Evolutionary conservation across 2,329 filamentous ascomycete genomes (phyloP), one percentile per base, ranked within the genome.

Genomic region (Penicillium digitatum): DNA sequence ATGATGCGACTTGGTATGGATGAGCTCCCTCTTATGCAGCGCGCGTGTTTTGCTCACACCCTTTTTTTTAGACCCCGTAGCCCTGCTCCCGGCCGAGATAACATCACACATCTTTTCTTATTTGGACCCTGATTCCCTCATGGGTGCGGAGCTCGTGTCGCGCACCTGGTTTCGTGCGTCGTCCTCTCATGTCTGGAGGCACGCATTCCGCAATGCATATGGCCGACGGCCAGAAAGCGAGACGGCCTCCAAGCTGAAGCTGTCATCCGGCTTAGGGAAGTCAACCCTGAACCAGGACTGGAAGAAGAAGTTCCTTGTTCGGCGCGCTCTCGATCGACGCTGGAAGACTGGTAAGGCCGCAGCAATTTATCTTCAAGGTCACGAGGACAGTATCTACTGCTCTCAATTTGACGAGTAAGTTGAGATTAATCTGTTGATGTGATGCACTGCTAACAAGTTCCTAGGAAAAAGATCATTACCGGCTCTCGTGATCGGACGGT

Each of bases 371-470:
- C 81, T 99, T 22, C 90, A 94, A 66, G 94, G 94, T 2, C 94
- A 99, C 71, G 86, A 87, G 26, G 94, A 99, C 72, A 96, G 91
- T 62, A 95, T 99, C 54, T 99, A 99, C 76, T 99, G 94, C 73
- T 84, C 95, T 54, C 94, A 99, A 70, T 99, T 97, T 71, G 94
- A 99, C 72, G 93, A 97, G 87, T 91, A 82, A 65, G 87, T 78
- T 35, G 5, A 48, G 31, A 18, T 29, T 16, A 8, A 4, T 10
- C 7, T 14, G 37, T 34, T 39, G 7, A 39, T 42, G 18, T 9
- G 29, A 27, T 32, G 9, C 51, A 24, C 48, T 50, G 59, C 75
- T 81, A 71, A 80, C 65, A 34, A 18, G 14, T n/a, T 20, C 49
- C 24, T 66, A 91, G 88, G 71, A 81, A 88, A 69, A 99, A 97